Evolutionary conservation across 768 basidiomycete genomes (phyloP).

Genomic region (Phanerochaete sordida): DNA sequence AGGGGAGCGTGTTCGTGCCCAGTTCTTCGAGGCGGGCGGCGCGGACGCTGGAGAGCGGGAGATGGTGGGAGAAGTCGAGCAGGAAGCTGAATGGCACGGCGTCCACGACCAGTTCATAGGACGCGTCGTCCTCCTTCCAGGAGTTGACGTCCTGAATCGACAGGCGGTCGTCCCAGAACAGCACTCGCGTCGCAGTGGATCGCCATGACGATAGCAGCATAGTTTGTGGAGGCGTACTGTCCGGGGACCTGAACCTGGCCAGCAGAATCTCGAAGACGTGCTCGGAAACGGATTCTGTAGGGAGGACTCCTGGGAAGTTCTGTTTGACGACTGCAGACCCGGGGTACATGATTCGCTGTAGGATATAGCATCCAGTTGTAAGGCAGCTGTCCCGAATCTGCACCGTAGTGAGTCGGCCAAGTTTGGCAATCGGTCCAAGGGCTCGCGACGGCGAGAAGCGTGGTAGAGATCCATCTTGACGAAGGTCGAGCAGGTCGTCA

Average conservation of each 20-base stretch:
- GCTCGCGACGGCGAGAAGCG: background rate
- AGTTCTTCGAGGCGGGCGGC: background rate
- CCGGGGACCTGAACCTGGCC: too few species aligned
- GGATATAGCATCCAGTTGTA: too few species aligned
- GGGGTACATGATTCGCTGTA: too few species aligned
- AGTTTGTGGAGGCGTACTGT: background rate
- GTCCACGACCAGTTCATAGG: background rate
- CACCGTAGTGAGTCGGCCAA: too few species aligned
- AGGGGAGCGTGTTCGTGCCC: background rate
- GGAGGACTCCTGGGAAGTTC: too few species aligned
- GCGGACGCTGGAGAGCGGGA: background rate
- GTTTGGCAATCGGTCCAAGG: too few species aligned
- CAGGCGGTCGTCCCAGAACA: background rate
- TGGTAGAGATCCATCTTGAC: background rate
- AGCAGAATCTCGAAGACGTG: too few species aligned
- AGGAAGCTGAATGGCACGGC: background rate
- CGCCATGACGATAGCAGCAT: background rate
- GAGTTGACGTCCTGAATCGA: background rate
- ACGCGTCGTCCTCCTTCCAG: background rate
- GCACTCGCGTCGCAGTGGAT: background rate
- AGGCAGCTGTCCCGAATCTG: too few species aligned
- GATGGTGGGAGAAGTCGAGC: background rate
- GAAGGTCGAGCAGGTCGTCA: too few species aligned
- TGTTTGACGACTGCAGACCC: too few species aligned
- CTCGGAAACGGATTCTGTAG: too few species aligned